These are phyloP conservation scores for Linnemannia hyalina DNA, from an alignment of 192 early-diverging fungal species.

Conservation along the genomic window DNA sequence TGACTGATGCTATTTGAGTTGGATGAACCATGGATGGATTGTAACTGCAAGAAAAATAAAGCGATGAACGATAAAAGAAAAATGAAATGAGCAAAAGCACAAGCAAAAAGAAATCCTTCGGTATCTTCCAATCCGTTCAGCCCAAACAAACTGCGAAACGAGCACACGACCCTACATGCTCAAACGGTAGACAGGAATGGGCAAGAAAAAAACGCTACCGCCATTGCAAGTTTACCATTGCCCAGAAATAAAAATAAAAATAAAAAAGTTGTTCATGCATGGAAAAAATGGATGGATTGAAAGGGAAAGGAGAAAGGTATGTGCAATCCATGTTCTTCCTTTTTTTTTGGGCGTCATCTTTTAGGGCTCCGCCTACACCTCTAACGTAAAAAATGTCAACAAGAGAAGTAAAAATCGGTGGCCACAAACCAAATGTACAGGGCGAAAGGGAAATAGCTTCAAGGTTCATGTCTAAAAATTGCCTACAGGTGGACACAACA, in stretches of 20 bases:
- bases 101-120: no score
- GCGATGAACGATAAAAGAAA: no score
- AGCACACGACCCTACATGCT: no score
- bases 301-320: not conserved
- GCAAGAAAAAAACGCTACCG: not conserved
- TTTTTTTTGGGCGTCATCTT: not conserved
- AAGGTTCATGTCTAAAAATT: conserved; percentile 9
- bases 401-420: not conserved
- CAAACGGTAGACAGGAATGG: no score
- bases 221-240: not conserved
- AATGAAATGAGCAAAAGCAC: no score
- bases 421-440: not conserved
- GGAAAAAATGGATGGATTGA: not conserved
- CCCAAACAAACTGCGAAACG: no score
- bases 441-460: not conserved
- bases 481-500: not conserved
- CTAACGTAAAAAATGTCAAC: not conserved
- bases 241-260: not conserved
- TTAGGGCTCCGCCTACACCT: not conserved
- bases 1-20: no score
- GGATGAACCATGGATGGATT: no score
- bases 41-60: no score
- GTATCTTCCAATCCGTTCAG: no score
- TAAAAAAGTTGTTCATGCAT: not conserved
- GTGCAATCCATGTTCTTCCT: not conserved